Evolutionary conservation across 352 stramenopile genomes (phyloP), one percentile per base, ranked within the genome.

Genomic region (Globisporangium radiosum): DNA sequence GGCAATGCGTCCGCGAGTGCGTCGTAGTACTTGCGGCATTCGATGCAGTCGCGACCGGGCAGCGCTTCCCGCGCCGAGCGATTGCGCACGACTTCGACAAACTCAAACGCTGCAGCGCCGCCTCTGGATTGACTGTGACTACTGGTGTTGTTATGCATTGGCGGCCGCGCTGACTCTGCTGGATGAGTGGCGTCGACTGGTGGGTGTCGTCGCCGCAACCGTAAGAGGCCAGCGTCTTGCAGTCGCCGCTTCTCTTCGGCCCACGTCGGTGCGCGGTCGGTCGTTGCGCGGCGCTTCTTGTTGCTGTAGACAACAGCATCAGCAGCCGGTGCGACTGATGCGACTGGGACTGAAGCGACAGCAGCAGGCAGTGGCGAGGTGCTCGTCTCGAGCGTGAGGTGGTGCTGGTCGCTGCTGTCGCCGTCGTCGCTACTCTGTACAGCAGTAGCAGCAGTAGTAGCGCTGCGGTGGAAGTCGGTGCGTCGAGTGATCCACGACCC

Each of bases 11-110:
- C 78, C 14, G 72, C 76, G 42, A 94, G 67, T 40, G 84, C 79
- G 11, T 85, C 76, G 55, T 90, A 94, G 64, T 94, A 94, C 51
- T 85, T 88, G 36, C 75, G 73, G 57, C 84, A 94, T 51, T 94
- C 79, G 15, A 73, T 44, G 53, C 84, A 94, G 65, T 90, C 81
- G 56, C 88, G 73, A 6, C 54, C 84, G 2, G 74, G 75, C 13
- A 94, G 53, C 6, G 76, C 70, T 7, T 75, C 81, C 19, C 84
- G 73, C 53, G 80, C 76, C 14, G 79, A 71, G 25, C 70, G 71
- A 42, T 90, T 92, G n/a, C 84, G 78, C 14, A 94, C 81, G 37
- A 94, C 84, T 70, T 94, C 84, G 51, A 94, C 72, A 55, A 85
- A 90, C 40, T 67, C 51, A 52, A 71, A 81, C 0, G 66, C 62